These are phyloP conservation scores for Pseudogymnoascus sp. DNA, from an alignment of 2,329 filamentous ascomycete genomes.

Conservation along the genomic window DNA sequence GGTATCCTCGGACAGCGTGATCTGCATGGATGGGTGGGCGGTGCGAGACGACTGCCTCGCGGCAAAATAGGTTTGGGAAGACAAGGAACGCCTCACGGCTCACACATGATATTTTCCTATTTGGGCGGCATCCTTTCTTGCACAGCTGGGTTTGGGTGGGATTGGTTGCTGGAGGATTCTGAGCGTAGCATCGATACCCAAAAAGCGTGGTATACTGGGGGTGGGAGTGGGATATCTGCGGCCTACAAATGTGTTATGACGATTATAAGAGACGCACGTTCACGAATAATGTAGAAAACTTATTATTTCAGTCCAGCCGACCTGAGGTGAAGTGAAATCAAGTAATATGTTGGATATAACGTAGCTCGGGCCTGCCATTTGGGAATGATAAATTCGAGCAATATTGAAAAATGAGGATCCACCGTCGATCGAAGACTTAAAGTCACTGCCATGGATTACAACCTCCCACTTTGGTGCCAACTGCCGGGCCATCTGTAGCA, in stretches of 20 bases:
- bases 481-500: neutral
- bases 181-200: constrained; percentile 25
- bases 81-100: constrained; percentile 32
- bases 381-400: neutral
- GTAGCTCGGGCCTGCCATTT: neutral
- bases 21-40: constrained; percentile 14
- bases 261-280: constrained; percentile 1
- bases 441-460: neutral
- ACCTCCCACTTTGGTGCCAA: neutral
- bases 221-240: neutral
- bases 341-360: neutral
- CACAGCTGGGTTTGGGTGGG: constrained; percentile 28
- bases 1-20: constrained; percentile 23
- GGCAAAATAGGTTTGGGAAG: constrained; percentile 16
- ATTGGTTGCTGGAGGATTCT: constrained; percentile 17
- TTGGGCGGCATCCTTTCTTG: constrained; percentile 32
- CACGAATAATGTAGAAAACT: constrained; percentile 8
- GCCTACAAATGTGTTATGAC: constrained; percentile 5
- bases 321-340: neutral
- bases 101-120: constrained; percentile 18
- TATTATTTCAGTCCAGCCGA: neutral
- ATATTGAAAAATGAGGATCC: neutral
- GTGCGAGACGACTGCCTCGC: neutral
- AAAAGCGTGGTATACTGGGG: constrained; percentile 14
- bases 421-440: neutral